Evolutionary conservation across 2,329 filamentous ascomycete species (phyloP).

Genomic region (Penicillium vulpinum): DNA sequence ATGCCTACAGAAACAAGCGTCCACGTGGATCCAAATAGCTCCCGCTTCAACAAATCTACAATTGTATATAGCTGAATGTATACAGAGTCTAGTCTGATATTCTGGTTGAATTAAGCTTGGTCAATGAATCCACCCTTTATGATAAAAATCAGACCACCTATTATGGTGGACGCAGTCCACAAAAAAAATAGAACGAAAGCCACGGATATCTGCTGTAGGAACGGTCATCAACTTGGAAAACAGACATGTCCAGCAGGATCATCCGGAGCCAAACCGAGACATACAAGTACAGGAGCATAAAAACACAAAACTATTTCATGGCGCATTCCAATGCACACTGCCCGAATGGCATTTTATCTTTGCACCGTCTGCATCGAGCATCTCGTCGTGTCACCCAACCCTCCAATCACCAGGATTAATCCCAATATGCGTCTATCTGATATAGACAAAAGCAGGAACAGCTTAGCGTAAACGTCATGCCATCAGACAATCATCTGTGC

Average conservation of each 20-base stretch:
- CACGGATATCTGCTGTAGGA: constrained; percentile 5
- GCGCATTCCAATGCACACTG: constrained; percentile 24
- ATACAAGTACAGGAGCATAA: constrained; percentile 25
- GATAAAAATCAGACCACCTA: not conserved
- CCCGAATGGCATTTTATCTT: constrained; percentile 12
- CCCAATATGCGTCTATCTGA: not conserved
- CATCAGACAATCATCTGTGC: constrained; percentile 92
- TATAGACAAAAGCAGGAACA: constrained; percentile 2
- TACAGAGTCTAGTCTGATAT: not conserved
- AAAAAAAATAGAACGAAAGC: not conserved
- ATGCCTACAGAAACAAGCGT: not conserved
- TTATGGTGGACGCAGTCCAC: not conserved
- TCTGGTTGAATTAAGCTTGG: not conserved
- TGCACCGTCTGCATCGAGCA: constrained; percentile 21
- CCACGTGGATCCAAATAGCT: not conserved
- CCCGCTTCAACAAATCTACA: not conserved
- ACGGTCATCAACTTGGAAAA: constrained; percentile 12
- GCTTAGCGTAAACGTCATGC: not conserved
- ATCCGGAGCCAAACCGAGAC: constrained; percentile 9
- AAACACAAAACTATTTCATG: constrained; percentile 20
- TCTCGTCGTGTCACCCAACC: constrained; percentile 19
- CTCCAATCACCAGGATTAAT: constrained; percentile 1
- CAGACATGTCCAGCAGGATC: constrained; percentile 8
- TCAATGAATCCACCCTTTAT: not conserved
- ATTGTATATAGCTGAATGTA: not conserved